Conservation (phyloP, 768 basidiomycete genomes). For the Clitopilus passeckerianus region DNA sequence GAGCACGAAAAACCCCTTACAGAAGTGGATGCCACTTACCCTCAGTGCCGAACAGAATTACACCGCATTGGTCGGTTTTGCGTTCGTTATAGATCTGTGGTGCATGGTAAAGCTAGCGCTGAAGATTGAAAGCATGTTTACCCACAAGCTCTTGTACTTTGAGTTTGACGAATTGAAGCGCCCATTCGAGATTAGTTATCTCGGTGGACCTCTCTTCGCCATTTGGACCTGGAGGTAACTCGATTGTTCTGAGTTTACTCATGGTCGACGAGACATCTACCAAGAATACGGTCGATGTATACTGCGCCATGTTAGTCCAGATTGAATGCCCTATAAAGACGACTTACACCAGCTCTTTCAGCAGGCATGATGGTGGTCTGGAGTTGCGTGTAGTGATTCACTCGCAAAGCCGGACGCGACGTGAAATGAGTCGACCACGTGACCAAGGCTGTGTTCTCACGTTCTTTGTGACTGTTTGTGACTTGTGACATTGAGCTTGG, state of each 20-base stretch:
- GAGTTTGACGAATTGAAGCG: slow-evolving; percentile 81
- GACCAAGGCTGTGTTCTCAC: slow-evolving; percentile 22
- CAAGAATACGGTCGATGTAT: slow-evolving; percentile 84
- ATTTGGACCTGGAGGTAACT: slow-evolving; percentile 44
- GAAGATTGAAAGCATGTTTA: neutral
- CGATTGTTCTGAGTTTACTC: slow-evolving; percentile 57
- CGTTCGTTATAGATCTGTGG: slow-evolving; percentile 82
- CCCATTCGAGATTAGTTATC: slow-evolving; percentile 77
- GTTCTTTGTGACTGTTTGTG: slow-evolving; percentile 28
- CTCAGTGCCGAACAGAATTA: slow-evolving; percentile 83
- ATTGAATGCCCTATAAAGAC: neutral
- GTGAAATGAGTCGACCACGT: slow-evolving; percentile 23
- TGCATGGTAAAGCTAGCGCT: slow-evolving; percentile 1
- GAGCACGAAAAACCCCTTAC: no score
- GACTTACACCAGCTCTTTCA: slow-evolving; percentile 73
- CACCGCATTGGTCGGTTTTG: slow-evolving; percentile 93
- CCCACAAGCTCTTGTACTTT: slow-evolving; percentile 89
- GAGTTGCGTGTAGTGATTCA: slow-evolving; percentile 2
- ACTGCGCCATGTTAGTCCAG: slow-evolving; percentile 38
- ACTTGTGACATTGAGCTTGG: slow-evolving; percentile 23
- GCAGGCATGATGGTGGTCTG: slow-evolving; percentile 53
- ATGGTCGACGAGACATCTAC: slow-evolving; percentile 87
- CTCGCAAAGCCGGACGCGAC: slow-evolving; percentile 25
- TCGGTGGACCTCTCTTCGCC: slow-evolving; percentile 47
- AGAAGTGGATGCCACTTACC: slow-evolving; percentile 28